Percentiles rank a stretch among this genome's conserved stretches.
phyloP scores from a whole-genome alignment of 129 eudicot species.

The Calendula officinalis region DNA sequence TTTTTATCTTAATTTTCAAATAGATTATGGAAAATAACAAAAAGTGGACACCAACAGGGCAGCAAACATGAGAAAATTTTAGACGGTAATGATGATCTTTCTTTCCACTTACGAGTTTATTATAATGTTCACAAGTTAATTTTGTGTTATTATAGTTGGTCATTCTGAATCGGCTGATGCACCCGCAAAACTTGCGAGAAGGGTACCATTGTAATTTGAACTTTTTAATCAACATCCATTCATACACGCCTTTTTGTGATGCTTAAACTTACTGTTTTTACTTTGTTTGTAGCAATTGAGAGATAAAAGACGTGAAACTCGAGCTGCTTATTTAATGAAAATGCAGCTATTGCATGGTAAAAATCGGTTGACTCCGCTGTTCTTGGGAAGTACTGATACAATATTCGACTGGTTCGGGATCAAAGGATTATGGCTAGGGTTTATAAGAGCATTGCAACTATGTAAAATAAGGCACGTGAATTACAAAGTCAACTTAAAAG shows the following conservation, averaged over 20 bases:
- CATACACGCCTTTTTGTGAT: background rate
- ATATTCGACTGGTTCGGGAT: too few species aligned
- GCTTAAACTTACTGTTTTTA: background rate
- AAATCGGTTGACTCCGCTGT: conserved; percentile 70
- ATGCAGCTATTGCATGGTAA: conserved; percentile 86
- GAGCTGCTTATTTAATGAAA: conserved; percentile 81
- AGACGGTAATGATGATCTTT: conserved; percentile 29
- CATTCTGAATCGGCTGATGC: conserved; percentile 53
- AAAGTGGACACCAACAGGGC: conserved; percentile 34
- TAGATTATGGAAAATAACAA: conserved; percentile 31
- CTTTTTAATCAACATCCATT: background rate
- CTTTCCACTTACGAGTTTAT: background rate
- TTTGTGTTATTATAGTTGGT: conserved; percentile 38
- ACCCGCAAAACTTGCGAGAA: conserved; percentile 66
- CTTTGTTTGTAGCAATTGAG: too few species aligned
- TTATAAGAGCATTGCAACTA: too few species aligned
- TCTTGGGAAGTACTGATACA: conserved; percentile 14
- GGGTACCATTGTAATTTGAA: conserved; percentile 44
- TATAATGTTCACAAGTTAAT: background rate
- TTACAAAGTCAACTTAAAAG: too few species aligned
- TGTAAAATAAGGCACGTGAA: too few species aligned
- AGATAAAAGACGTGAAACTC: conserved; percentile 45
- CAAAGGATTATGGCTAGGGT: too few species aligned
- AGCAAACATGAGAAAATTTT: conserved; percentile 36
- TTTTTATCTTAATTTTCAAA: conserved; percentile 10